Conservation (phyloP, 345 rosid genomes). For the Ceriops zippeliana region DNA sequence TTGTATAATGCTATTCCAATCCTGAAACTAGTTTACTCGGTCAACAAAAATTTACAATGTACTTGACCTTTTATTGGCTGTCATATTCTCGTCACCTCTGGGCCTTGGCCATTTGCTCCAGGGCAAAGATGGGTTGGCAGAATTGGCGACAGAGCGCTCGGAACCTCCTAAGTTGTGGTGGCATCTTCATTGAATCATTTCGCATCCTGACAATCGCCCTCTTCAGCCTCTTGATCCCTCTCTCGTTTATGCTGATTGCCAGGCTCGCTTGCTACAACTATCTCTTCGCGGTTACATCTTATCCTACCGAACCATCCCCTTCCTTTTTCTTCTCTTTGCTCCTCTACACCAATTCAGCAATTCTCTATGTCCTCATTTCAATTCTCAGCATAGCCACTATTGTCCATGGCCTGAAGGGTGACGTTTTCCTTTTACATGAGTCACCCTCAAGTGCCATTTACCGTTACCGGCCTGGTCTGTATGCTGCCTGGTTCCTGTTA, state of each 20-base stretch:
- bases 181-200: constrained; percentile 33
- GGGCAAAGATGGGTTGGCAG: constrained; percentile 16
- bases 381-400: constrained; percentile 45
- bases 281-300: constrained; percentile 18
- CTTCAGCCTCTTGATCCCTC: constrained; percentile 64
- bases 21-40: neutral
- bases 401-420: constrained; percentile 53
- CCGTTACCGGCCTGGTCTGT: constrained; percentile 32
- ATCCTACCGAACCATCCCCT: constrained; percentile 1
- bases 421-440: constrained; percentile 27
- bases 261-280: constrained; percentile 49
- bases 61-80: neutral
- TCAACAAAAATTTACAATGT: neutral
- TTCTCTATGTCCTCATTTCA: constrained; percentile 45
- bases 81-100: neutral
- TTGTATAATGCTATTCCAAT: neutral
- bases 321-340: constrained; percentile 28
- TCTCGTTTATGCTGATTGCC: constrained; percentile 67
- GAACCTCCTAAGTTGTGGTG: neutral
- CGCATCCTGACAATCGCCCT: constrained; percentile 46
- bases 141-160: constrained; percentile 11
- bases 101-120: neutral
- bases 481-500: constrained; percentile 53
- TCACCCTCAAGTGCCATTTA: constrained; percentile 11
- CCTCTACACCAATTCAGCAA: constrained; percentile 32